Conservation (phyloP, 495 filamentous ascomycete genomes). For the Penicillium paxilli region DNA sequence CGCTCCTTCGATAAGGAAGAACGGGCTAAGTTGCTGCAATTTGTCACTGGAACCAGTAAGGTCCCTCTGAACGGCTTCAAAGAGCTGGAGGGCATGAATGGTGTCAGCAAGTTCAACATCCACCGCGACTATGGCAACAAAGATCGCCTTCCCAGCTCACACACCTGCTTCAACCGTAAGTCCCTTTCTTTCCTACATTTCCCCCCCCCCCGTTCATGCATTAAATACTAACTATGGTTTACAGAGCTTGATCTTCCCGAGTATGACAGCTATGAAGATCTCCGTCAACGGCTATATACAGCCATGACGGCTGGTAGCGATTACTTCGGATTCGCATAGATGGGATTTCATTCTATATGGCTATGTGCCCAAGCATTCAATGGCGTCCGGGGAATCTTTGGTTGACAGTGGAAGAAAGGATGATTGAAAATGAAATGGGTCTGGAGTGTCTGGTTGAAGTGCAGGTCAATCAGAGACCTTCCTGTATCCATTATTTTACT, state of each 20-base stretch:
- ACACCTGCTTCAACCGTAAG: conserved; percentile 99
- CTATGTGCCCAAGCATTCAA: conserved; percentile 42
- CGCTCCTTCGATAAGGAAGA: conserved; percentile 99
- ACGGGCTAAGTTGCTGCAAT: conserved; percentile 94
- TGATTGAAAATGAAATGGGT: conserved; percentile 14
- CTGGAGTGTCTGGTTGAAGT: conserved; percentile 36
- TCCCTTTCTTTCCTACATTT: conserved; percentile 23
- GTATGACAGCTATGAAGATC: conserved; percentile 92
- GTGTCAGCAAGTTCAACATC: conserved; percentile 96
- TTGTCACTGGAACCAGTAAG: conserved; percentile 98
- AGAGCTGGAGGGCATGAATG: conserved; percentile 99
- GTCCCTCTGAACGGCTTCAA: conserved; percentile 99
- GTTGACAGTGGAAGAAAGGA: conserved; percentile 12
- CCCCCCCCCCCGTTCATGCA: background rate
- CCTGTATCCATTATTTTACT: conserved; percentile 5
- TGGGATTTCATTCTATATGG: conserved; percentile 11
- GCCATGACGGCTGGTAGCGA: conserved; percentile 95
- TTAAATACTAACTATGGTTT: conserved; percentile 30
- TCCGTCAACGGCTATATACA: conserved; percentile 84
- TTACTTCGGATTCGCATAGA: conserved; percentile 95
- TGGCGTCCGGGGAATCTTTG: conserved; percentile 37
- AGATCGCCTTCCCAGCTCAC: conserved; percentile 90
- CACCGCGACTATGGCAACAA: conserved; percentile 98
- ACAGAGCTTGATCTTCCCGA: conserved; percentile 97
- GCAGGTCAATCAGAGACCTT: conserved; percentile 38